phyloP scores from a whole-genome alignment of 768 basidiomycete species.

The Pleurotus djamor region DNA sequence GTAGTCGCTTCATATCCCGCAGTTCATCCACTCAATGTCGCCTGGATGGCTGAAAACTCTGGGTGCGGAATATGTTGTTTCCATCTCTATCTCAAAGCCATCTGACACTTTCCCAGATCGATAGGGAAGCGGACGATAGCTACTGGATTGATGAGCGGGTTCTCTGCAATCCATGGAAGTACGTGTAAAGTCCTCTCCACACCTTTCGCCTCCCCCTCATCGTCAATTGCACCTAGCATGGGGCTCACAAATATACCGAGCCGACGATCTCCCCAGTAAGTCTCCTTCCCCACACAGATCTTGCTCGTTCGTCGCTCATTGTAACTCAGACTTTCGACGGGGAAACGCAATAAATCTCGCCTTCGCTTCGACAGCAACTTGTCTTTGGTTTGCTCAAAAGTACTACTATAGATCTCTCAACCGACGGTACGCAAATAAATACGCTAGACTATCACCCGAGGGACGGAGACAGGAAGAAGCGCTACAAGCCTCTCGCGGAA shows the following conservation, averaged over 20 bases:
- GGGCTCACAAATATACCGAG: conserved; percentile 12
- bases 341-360: conserved; percentile 16
- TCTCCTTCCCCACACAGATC: neutral
- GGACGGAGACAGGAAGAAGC: neutral
- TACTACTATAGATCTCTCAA: conserved; percentile 12
- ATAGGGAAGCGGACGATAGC: conserved; percentile 8
- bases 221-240: neutral
- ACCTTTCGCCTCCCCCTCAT: no score
- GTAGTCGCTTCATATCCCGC: conserved; percentile 6
- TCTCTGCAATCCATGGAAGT: conserved; percentile 10
- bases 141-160: conserved; percentile 7
- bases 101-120: neutral
- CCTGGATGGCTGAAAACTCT: conserved; percentile 8
- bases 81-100: neutral
- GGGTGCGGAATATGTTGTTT: neutral
- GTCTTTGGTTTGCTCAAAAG: conserved; percentile 16
- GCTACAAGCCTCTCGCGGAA: neutral
- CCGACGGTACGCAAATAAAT: neutral
- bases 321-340: conserved; percentile 10
- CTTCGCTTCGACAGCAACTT: conserved; percentile 10
- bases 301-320: neutral
- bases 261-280: conserved; percentile 10
- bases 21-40: conserved; percentile 6
- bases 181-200: neutral
- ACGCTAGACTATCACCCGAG: conserved; percentile 1